Evolutionary conservation across 257 asterid species (phyloP).

Genomic region (Solanum chiquidenum): DNA sequence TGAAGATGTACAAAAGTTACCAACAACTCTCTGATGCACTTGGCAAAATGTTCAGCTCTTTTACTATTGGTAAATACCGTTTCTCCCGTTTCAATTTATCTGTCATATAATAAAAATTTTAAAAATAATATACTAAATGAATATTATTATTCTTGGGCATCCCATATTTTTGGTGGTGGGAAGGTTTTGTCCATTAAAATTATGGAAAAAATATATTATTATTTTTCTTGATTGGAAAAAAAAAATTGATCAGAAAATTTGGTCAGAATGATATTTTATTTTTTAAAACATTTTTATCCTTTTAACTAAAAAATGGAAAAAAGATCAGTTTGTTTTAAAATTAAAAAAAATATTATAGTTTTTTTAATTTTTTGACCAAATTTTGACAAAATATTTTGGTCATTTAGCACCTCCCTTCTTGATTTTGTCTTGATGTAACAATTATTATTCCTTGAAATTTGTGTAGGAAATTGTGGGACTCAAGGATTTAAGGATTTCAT

Average conservation of each 20-base stretch:
- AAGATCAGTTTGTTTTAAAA: no score
- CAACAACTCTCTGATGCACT: conserved; percentile 40
- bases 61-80: conserved; percentile 28
- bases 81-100: rapidly evolving
- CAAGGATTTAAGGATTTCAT: conserved; percentile 32
- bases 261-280: no score
- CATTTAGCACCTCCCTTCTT: no score
- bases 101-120: no score
- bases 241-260: no score
- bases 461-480: conserved; percentile 34
- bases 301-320: no score
- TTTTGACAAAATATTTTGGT: no score
- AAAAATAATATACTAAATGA: no score
- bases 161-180: not conserved
- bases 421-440: not conserved
- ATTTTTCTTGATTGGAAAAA: not conserved
- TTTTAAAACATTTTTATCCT: no score
- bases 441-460: not conserved
- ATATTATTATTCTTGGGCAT: not conserved
- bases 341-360: no score
- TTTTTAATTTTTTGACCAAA: no score
- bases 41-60: conserved; percentile 44
- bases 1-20: conserved; percentile 39
- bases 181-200: not conserved
- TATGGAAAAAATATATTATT: not conserved